Evolutionary conservation across 2,329 filamentous ascomycete species (phyloP), one percentile per base, ranked within the genome.

Genomic region (Aspergillus ochraceus): DNA sequence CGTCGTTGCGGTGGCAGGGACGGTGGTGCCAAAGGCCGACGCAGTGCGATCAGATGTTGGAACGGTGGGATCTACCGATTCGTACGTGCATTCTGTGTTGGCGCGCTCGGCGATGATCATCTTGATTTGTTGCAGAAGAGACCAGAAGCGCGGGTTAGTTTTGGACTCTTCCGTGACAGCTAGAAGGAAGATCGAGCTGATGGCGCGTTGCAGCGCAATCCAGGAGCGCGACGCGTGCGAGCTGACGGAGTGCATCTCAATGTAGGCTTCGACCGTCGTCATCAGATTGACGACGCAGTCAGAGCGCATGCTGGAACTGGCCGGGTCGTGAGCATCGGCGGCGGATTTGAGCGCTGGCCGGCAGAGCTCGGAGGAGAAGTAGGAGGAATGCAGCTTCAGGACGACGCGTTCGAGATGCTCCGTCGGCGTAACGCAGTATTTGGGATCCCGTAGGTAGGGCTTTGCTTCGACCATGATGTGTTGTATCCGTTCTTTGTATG

Each of bases 341-440:
- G 77, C 75, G 10, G 82, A 79, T 66, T 84, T 86, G 66, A 88
- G 80, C 24, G 85, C 83, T 36, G 85, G 84, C 32, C 86, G 81
- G 68, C 84, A 87, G 32, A 88, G 81, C 72, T 88, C 86, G 4
- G 85, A 87, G 22, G 82, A 82, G 60, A 86, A 82, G 70, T 88
- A 88, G 8, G 84, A 86, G 20, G 83, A 83, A 68, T 88, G 86
- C 4, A 88, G 74, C 66, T 86, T 86, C 4, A 88, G 70, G 0
- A 83, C 84, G 71, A 86, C 84, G 61, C 86, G 82, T 69, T 88
- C 83, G 2, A 88, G 72, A 61, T 86, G 84, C 62, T 88, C 81
- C 3, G 72, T 77, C 3, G 74, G 60, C 2, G 65, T 71, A 3
- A 70, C 62, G 60, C 79, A 81, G 54, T 70, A 79, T 67, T 65